Percentiles rank a stretch among this genome's conserved stretches.
Evolutionary conservation across 257 asterid species (phyloP).

Genomic region (Nicotiana paniculata): DNA sequence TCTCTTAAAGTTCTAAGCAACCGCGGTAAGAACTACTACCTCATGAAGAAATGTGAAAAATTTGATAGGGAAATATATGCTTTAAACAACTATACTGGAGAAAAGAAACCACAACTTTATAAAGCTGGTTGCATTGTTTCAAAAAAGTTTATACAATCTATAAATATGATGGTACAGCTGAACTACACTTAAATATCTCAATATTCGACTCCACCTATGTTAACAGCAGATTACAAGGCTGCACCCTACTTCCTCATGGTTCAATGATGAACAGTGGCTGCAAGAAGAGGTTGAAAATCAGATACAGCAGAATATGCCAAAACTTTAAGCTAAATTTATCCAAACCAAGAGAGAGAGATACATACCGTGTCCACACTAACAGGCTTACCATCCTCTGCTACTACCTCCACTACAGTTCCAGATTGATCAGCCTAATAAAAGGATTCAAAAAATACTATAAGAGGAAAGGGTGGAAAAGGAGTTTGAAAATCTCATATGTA

Average conservation of each 20-base stretch:
- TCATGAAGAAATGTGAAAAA: too few relatives aligned
- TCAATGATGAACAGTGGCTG: constrained; percentile 51
- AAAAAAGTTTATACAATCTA: constrained; percentile 8
- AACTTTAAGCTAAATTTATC: neutral
- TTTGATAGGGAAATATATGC: too few relatives aligned
- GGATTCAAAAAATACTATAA: neutral
- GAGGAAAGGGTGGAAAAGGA: neutral
- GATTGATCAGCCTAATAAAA: constrained; percentile 42
- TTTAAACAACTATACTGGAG: neutral
- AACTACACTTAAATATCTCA: neutral
- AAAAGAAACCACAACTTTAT: neutral
- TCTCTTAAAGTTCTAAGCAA: too few relatives aligned
- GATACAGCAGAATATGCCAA: neutral
- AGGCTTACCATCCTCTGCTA: constrained; percentile 51
- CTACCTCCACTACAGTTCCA: constrained; percentile 47
- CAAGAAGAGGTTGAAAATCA: constrained; percentile 16
- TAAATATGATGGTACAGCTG: neutral
- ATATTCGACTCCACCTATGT: constrained; percentile 4
- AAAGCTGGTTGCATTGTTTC: neutral
- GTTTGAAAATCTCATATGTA: neutral
- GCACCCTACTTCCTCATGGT: constrained; percentile 27
- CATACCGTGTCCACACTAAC: constrained; percentile 43
- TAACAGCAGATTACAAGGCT: neutral
- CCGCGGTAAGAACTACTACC: too few relatives aligned
- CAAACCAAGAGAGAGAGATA: neutral